A percentile compares a stretch with the other conserved stretches of the same genome.
Conservation (phyloP, 805 yeast genomes). For the Metschnikowia continentalis region DNA sequence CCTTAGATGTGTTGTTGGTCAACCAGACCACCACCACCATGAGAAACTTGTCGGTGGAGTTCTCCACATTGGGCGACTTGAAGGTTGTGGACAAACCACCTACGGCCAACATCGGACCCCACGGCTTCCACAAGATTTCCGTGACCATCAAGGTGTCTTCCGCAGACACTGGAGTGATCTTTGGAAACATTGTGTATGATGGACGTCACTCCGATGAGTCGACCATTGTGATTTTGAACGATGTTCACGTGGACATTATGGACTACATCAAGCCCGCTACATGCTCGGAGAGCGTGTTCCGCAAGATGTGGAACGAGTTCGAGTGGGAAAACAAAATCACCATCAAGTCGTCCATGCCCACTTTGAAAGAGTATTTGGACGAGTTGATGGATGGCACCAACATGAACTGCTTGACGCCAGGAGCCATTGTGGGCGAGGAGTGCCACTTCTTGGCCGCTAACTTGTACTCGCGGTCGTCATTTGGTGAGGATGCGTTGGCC, state of each 20-base stretch:
- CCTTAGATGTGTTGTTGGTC: slow-evolving; percentile 86
- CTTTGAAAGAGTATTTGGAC: slow-evolving; percentile 74
- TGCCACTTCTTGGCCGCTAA: slow-evolving; percentile 93
- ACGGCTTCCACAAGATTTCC: slow-evolving; percentile 87
- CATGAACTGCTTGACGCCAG: slow-evolving; percentile 91
- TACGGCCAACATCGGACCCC: slow-evolving; percentile 91
- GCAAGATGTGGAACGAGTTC: slow-evolving; percentile 98
- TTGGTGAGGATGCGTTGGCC: slow-evolving; percentile 97
- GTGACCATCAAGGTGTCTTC: slow-evolving; percentile 91
- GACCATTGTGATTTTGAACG: slow-evolving; percentile 86
- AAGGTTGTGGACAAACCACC: slow-evolving; percentile 91
- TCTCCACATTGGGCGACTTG: slow-evolving; percentile 93
- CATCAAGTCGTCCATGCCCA: slow-evolving; percentile 62
- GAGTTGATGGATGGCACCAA: slow-evolving; percentile 78
- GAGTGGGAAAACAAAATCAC: slow-evolving; percentile 99
- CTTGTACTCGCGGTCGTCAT: slow-evolving; percentile 83
- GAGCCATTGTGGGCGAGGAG: slow-evolving; percentile 84
- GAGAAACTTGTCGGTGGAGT: slow-evolving; percentile 87
- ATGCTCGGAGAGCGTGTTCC: slow-evolving; percentile 83
- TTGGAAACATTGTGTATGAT: slow-evolving; percentile 95
- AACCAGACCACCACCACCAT: slow-evolving; percentile 91
- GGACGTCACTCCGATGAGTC: slow-evolving; percentile 90
- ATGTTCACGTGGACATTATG: slow-evolving; percentile 93
- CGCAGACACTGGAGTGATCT: slow-evolving; percentile 96
- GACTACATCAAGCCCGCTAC: slow-evolving; percentile 96